phyloP scores from a whole-genome alignment of 2,329 filamentous ascomycete species.

The Plectosphaerella cucumerina region DNA sequence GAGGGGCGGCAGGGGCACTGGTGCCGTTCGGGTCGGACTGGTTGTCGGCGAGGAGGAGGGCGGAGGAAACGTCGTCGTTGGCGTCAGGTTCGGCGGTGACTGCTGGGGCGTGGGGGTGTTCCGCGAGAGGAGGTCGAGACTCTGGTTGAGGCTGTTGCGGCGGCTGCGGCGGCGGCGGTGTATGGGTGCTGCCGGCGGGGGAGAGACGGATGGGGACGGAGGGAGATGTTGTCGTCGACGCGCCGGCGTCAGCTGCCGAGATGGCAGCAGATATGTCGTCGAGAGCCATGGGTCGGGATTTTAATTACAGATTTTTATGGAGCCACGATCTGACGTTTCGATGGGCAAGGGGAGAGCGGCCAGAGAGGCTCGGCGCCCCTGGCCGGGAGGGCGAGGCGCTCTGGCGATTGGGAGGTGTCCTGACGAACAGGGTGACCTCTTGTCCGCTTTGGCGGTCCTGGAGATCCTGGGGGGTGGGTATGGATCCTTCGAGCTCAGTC shows the following conservation, averaged over 20 bases:
- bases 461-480: constrained; percentile 2
- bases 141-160: background rate
- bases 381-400: constrained; percentile 2
- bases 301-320: constrained; percentile 36
- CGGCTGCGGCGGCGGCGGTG: background rate
- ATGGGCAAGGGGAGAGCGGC: constrained; percentile 22
- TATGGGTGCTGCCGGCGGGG: constrained; percentile 4
- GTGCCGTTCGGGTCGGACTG: background rate
- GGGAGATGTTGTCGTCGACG: constrained; percentile 4
- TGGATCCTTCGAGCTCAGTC: too few relatives aligned
- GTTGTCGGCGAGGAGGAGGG: background rate
- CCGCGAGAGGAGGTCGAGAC: background rate
- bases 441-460: background rate
- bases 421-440: background rate
- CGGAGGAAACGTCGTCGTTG: background rate
- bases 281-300: constrained; percentile 31
- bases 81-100: background rate
- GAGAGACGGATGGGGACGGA: constrained; percentile 6
- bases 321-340: constrained; percentile 26
- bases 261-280: constrained; percentile 9
- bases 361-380: constrained; percentile 12
- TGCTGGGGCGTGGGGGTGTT: background rate
- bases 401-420: constrained; percentile 1
- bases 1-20: background rate
- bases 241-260: constrained; percentile 3